Evolutionary conservation across 2,329 filamentous ascomycete genomes (phyloP).

Genomic region (Aulographum hederae): DNA sequence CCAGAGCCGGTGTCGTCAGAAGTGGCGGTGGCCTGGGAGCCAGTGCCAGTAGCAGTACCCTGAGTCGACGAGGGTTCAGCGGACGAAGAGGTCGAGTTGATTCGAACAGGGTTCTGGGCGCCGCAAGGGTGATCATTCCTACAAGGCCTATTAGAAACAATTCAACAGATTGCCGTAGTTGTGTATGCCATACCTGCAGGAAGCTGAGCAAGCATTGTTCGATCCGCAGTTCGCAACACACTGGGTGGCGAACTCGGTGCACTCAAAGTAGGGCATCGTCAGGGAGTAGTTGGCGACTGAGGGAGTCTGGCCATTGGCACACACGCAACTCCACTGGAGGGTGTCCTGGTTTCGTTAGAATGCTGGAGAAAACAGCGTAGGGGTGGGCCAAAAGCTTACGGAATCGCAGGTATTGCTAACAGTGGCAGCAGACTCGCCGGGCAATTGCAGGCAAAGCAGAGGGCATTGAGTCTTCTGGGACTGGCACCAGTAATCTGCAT

Average conservation of each 20-base stretch:
- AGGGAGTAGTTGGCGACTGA: slow-evolving; percentile 63
- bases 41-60: slow-evolving; percentile 11
- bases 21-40: not conserved
- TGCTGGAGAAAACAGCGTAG: not conserved
- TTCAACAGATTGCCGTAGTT: not conserved
- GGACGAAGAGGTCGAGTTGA: slow-evolving; percentile 36
- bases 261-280: slow-evolving; percentile 62
- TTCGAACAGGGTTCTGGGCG: slow-evolving; percentile 41
- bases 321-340: slow-evolving; percentile 56
- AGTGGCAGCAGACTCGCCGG: slow-evolving; percentile 25
- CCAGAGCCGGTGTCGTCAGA: not conserved
- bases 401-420: slow-evolving; percentile 48
- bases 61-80: slow-evolving; percentile 24
- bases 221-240: slow-evolving; percentile 41
- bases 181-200: slow-evolving; percentile 29
- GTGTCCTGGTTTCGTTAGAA: slow-evolving; percentile 12
- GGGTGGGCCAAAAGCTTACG: slow-evolving; percentile 23
- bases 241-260: slow-evolving; percentile 51
- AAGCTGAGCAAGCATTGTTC: slow-evolving; percentile 38
- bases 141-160: not conserved
- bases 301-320: slow-evolving; percentile 44
- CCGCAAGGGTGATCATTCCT: slow-evolving; percentile 51
- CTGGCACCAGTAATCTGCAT: slow-evolving; percentile 43
- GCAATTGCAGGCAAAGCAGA: slow-evolving; percentile 48
- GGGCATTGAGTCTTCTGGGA: slow-evolving; percentile 48